These are phyloP conservation scores for Didymella arachidicola DNA, from an alignment of 2,329 filamentous ascomycete genomes.

Conservation along the genomic window DNA sequence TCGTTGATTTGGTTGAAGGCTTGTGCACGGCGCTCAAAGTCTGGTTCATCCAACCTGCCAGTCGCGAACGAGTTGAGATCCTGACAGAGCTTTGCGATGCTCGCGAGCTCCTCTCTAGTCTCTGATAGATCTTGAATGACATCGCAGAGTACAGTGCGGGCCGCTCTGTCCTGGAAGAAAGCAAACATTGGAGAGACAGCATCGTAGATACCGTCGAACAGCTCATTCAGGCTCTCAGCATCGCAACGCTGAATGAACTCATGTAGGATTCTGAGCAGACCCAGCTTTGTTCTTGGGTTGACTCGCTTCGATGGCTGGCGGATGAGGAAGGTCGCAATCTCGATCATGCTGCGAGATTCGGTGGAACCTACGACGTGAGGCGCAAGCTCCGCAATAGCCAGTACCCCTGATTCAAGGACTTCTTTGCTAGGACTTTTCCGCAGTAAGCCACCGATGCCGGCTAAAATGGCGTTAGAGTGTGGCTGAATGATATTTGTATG, in stretches of 20 bases:
- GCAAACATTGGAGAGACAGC: slow-evolving; percentile 84
- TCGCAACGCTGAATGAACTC: slow-evolving; percentile 76
- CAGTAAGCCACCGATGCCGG: slow-evolving; percentile 59
- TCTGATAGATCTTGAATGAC: slow-evolving; percentile 76
- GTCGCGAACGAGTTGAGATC: slow-evolving; percentile 82
- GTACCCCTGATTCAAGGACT: slow-evolving; percentile 79
- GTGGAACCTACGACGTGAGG: slow-evolving; percentile 55
- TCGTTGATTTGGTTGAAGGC: slow-evolving; percentile 79
- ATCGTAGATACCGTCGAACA: slow-evolving; percentile 72
- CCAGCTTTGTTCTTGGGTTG: slow-evolving; percentile 81
- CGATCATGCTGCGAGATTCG: slow-evolving; percentile 78
- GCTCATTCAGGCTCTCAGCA: slow-evolving; percentile 61
- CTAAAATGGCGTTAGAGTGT: slow-evolving; percentile 72
- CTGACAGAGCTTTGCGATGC: slow-evolving; percentile 74
- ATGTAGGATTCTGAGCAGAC: slow-evolving; percentile 80
- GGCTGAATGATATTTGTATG: slow-evolving; percentile 63
- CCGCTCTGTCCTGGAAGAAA: slow-evolving; percentile 84
- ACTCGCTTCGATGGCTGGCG: slow-evolving; percentile 85
- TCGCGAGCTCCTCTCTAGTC: slow-evolving; percentile 66
- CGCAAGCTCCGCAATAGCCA: slow-evolving; percentile 74
- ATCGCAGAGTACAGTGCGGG: slow-evolving; percentile 75
- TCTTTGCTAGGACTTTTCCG: slow-evolving; percentile 72
- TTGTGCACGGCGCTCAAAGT: slow-evolving; percentile 81
- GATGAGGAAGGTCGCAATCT: slow-evolving; percentile 81
- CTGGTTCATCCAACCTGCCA: slow-evolving; percentile 79